Evolutionary conservation across 768 basidiomycete species (phyloP), one percentile per base, ranked within the genome.

Genomic region (Calocybe cyanea): DNA sequence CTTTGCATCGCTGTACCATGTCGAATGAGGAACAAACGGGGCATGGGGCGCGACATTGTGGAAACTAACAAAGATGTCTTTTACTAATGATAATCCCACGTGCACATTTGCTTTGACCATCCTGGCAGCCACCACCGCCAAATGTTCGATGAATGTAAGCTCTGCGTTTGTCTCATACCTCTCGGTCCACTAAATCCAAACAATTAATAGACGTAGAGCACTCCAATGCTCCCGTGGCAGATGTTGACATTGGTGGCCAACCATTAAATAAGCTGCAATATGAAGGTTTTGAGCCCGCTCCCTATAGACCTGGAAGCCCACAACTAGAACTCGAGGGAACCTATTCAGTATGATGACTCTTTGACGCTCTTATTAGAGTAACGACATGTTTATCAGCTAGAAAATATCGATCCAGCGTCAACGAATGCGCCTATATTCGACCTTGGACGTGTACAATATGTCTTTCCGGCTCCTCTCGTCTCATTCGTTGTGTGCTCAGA

Each of bases 361-460:
- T 39, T 30, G 14, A 24, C 24, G 23, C 50, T 23, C n/a, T 23
- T 18, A 21, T 35, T 15, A 7, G 10, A 23, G 7, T 17, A 8
- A 31, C 34, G n/a, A 46, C 18, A 50, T 25, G n/a, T 31, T 3
- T 45, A 38, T 41, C 38, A 74, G 75, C 62, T 60, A 46, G 46
- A 45, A 14, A 49, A 45, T 35, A 18, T 47, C 44, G 61, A 58
- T 25, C 49, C 65, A 14, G 60, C 63, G n/a, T 67, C 71, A 10
- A 57, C 63, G 6, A 61, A 67, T n/a, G 60, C 69, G 24, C 78
- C 86, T 36, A 72, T 91, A 55, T 91, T 93, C 64, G 85, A 88
- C 51, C 78, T 93, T n/a, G 85, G 81, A 44, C 75, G 82, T 52
- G 94, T 97, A 18, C 94, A 96, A 67, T 92, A 86, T 61, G 80